Conservation (phyloP, 75 land plant species). For the Selaginella moellendorffii region DNA sequence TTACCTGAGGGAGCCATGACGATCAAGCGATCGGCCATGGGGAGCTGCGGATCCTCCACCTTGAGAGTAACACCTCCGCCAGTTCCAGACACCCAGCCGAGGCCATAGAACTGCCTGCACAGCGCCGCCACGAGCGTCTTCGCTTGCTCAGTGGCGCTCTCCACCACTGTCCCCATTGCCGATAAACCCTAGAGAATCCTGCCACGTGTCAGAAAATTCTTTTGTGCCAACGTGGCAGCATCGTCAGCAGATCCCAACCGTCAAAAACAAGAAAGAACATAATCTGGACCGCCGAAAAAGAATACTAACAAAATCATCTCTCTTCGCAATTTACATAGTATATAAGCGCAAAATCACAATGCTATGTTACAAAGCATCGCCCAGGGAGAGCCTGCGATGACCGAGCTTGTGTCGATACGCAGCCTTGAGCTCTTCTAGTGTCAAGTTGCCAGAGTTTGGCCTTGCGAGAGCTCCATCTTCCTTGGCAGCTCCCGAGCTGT, state of each 20-base stretch:
- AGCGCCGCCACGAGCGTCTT: constrained; percentile 64
- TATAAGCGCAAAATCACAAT: too few relatives aligned
- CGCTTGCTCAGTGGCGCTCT: constrained; percentile 45
- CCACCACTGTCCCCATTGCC: constrained; percentile 26
- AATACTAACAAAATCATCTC: too few relatives aligned
- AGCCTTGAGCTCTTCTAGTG: constrained; percentile 26
- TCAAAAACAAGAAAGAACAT: too few relatives aligned
- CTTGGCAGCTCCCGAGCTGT: too few relatives aligned
- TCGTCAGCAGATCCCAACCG: too few relatives aligned
- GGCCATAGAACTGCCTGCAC: constrained; percentile 87
- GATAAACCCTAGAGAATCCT: not conserved
- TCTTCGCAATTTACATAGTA: too few relatives aligned
- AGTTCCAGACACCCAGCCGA: constrained; percentile 98
- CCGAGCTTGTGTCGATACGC: constrained; percentile 22
- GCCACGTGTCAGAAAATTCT: too few relatives aligned
- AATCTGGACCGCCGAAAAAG: too few relatives aligned
- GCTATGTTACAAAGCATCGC: not conserved
- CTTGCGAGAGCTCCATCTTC: too few relatives aligned
- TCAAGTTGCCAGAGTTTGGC: too few relatives aligned
- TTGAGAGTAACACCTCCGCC: constrained; percentile 97
- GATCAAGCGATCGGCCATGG: constrained; percentile 59
- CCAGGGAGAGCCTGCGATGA: constrained; percentile 12
- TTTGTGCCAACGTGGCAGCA: too few relatives aligned
- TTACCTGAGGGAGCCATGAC: constrained; percentile 99
- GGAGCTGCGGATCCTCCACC: constrained; percentile 58